phyloP scores from a whole-genome alignment of 2,329 filamentous ascomycete species.

The Colletotrichum sidae region DNA sequence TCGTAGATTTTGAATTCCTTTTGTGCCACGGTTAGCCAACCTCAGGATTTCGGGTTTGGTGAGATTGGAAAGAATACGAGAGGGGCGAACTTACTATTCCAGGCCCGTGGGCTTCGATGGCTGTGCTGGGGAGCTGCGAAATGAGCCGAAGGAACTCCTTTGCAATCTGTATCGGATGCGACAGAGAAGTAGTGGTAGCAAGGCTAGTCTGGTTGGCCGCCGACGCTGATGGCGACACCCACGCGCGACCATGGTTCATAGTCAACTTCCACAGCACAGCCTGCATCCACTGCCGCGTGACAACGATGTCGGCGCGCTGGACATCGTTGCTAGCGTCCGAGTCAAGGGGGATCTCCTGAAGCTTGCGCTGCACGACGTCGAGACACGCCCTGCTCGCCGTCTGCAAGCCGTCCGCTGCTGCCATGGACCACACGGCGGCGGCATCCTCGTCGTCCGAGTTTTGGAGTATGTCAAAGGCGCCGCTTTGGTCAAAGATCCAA shows the following conservation, averaged over 20 bases:
- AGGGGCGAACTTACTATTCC: constrained; percentile 47
- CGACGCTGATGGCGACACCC: constrained; percentile 20
- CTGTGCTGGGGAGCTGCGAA: constrained; percentile 55
- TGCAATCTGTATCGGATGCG: constrained; percentile 56
- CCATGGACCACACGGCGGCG: constrained; percentile 45
- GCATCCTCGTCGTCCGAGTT: constrained; percentile 48
- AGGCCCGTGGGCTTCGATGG: constrained; percentile 61
- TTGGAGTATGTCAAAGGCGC: constrained; percentile 59
- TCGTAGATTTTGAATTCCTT: constrained; percentile 59
- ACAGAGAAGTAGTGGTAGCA: constrained; percentile 37
- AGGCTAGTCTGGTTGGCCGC: background rate
- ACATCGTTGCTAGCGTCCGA: constrained; percentile 58
- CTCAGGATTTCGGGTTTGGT: background rate
- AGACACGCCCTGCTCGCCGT: constrained; percentile 45
- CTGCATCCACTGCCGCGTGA: constrained; percentile 64
- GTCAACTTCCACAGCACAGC: constrained; percentile 59
- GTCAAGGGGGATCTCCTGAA: constrained; percentile 54
- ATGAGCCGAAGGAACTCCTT: constrained; percentile 58
- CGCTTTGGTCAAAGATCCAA: constrained; percentile 61
- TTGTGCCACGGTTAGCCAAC: too few species aligned
- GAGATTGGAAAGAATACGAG: background rate
- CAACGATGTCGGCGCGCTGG: constrained; percentile 60
- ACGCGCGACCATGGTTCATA: constrained; percentile 45
- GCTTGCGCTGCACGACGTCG: constrained; percentile 53
- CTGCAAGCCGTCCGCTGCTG: constrained; percentile 28